Conservation (phyloP, 1,284 basidiomycete genomes). For the Chondrostereum purpureum region DNA sequence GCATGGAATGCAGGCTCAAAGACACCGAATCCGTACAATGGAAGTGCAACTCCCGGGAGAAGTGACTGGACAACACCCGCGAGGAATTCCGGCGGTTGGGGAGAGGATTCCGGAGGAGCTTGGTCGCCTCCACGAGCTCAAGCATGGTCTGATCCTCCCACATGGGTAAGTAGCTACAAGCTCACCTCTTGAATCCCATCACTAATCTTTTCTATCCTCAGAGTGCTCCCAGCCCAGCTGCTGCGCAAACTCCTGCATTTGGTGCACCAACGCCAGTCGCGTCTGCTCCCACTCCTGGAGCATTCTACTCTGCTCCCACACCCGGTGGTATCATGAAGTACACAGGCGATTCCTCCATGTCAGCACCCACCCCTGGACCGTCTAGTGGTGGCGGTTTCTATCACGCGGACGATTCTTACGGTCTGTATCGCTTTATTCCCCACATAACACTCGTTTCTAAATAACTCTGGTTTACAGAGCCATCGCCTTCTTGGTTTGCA, state of each 20-base stretch:
- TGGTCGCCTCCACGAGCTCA: slow-evolving; percentile 29
- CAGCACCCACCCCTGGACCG: slow-evolving; percentile 25
- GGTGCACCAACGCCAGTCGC: slow-evolving; percentile 37
- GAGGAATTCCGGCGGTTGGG: slow-evolving; percentile 17
- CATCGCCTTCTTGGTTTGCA: slow-evolving; percentile 41
- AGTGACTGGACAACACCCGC: slow-evolving; percentile 15
- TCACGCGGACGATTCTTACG: slow-evolving; percentile 30
- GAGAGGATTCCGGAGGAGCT: slow-evolving; percentile 24
- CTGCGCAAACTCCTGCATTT: slow-evolving; percentile 45
- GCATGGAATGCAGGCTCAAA: slow-evolving; percentile 50
- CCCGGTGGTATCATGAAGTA: slow-evolving; percentile 19
- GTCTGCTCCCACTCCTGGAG: slow-evolving; percentile 26
- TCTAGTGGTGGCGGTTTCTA: slow-evolving; percentile 15
- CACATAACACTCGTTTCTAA: slow-evolving; percentile 18
- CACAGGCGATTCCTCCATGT: slow-evolving; percentile 6
- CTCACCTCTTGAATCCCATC: no score
- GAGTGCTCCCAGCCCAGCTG: slow-evolving; percentile 52
- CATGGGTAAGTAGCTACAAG: slow-evolving; percentile 26
- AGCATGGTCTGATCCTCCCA: slow-evolving; percentile 33
- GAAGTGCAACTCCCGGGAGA: slow-evolving; percentile 8
- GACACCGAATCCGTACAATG: slow-evolving; percentile 53
- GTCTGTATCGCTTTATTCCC: slow-evolving; percentile 17
- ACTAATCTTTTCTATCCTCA: slow-evolving; percentile 8
- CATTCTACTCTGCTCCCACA: slow-evolving; percentile 22
- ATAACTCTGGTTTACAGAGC: slow-evolving; percentile 16